Evolutionary conservation across 495 filamentous ascomycete species (phyloP).

Genomic region (Echria macrotheca): DNA sequence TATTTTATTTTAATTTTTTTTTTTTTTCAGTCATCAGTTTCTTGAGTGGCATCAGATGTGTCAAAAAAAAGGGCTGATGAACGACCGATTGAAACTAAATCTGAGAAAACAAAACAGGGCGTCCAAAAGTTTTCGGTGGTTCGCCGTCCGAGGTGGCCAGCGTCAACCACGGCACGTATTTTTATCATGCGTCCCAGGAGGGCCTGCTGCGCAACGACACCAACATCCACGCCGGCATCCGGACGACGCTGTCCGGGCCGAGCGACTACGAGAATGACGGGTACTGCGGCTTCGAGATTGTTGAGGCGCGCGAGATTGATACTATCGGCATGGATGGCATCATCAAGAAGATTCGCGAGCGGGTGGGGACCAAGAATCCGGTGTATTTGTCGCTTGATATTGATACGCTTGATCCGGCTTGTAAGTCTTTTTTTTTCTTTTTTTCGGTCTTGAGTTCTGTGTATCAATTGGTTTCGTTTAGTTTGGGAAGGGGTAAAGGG

Average conservation of each 20-base stretch:
- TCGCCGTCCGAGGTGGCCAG: slow-evolving; percentile 53
- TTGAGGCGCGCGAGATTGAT: slow-evolving; percentile 70
- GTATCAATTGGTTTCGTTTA: too few relatives aligned
- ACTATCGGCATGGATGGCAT: slow-evolving; percentile 59
- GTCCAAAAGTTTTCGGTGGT: slow-evolving; percentile 56
- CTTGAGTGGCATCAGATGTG: too few relatives aligned
- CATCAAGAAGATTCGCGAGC: slow-evolving; percentile 53
- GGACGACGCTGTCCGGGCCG: slow-evolving; percentile 65
- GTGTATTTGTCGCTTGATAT: slow-evolving; percentile 75
- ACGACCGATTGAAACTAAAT: too few relatives aligned
- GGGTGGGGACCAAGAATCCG: slow-evolving; percentile 58
- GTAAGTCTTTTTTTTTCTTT: slow-evolving; percentile 11
- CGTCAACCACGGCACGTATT: slow-evolving; percentile 84
- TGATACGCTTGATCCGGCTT: slow-evolving; percentile 66
- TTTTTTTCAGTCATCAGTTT: too few relatives aligned
- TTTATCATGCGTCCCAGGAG: slow-evolving; percentile 75
- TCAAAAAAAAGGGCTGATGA: too few relatives aligned
- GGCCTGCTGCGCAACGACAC: slow-evolving; percentile 67
- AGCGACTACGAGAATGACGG: slow-evolving; percentile 68
- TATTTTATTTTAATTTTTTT: slow-evolving; percentile 55
- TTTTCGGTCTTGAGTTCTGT: too few relatives aligned
- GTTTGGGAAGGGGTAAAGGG: too few relatives aligned
- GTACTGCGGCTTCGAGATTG: slow-evolving; percentile 64
- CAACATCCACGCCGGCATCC: slow-evolving; percentile 69
- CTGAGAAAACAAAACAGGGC: slow-evolving; percentile 48